A percentile compares a stretch with the other conserved stretches of the same genome.
These are phyloP conservation scores for Lasiodiplodia citricola DNA, from an alignment of 2,329 filamentous ascomycete genomes.

Conservation along the genomic window DNA sequence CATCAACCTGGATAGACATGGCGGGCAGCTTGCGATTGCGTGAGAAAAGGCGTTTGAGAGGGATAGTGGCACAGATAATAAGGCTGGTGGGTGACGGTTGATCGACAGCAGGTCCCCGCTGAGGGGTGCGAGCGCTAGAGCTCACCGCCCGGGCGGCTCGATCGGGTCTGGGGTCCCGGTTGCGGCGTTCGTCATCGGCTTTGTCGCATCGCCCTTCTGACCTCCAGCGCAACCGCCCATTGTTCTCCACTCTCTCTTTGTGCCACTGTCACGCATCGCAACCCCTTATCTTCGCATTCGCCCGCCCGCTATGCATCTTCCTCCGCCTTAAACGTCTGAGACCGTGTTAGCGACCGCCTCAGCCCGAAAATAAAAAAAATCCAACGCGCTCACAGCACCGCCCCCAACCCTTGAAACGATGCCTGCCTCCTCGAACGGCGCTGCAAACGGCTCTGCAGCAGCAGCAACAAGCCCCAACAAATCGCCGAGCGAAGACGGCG, in stretches of 20 bases:
- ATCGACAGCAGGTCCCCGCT: background rate
- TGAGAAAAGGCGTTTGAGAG: no score
- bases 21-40: background rate
- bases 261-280: background rate
- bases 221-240: conserved; percentile 12
- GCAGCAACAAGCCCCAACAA: background rate
- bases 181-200: conserved; percentile 21
- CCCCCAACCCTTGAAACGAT: background rate
- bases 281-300: background rate
- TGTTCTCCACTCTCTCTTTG: conserved; percentile 2
- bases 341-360: conserved; percentile 9
- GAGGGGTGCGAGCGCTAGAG: no score
- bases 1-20: conserved; percentile 18
- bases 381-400: background rate
- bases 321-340: conserved; percentile 13
- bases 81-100: background rate
- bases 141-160: conserved; percentile 6
- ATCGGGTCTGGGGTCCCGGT: background rate
- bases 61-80: no score
- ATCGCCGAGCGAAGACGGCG: background rate
- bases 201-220: conserved; percentile 17
- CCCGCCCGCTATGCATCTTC: conserved; percentile 15
- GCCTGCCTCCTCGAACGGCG: conserved; percentile 1
- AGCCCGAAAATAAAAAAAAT: background rate
- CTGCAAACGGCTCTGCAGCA: conserved; percentile 17